Evolutionary conservation across 192 early-diverging fungal genomes (phyloP).

Genomic region (Gamsiella multidivaricata): DNA sequence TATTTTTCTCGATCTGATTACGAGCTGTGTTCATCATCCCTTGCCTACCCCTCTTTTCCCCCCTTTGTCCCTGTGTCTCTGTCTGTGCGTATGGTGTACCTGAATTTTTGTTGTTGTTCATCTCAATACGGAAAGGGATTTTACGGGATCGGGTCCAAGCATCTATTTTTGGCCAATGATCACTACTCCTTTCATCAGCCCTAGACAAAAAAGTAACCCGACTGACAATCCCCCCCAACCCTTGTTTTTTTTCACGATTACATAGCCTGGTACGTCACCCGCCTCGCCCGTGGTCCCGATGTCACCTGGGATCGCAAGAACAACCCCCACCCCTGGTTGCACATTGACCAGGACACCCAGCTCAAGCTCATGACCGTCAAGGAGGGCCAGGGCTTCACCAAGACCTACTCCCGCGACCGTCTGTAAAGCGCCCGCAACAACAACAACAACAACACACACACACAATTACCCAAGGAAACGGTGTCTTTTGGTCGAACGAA

Average conservation of each 20-base stretch:
- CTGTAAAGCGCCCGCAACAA: constrained; percentile 53
- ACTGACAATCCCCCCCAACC: not conserved
- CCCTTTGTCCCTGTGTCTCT: not conserved
- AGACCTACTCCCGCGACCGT: constrained; percentile 64
- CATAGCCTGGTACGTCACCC: constrained; percentile 70
- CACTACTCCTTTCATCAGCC: not conserved
- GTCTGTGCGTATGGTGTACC: not conserved
- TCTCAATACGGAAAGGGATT: not conserved
- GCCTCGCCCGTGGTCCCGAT: constrained; percentile 69
- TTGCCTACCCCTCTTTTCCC: not conserved
- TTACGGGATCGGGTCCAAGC: not conserved
- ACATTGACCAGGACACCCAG: constrained; percentile 69
- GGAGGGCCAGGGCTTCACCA: constrained; percentile 67
- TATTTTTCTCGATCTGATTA: no score
- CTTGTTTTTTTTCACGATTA: no score
- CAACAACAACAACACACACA: no score
- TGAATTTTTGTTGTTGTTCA: not conserved
- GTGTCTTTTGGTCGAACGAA: no score
- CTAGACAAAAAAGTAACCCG: not conserved
- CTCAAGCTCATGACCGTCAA: constrained; percentile 68
- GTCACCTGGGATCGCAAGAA: constrained; percentile 68
- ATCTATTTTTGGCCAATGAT: not conserved
- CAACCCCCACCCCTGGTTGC: constrained; percentile 65
- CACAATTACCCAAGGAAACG: no score
- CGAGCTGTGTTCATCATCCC: not conserved